Conservation (phyloP, 768 basidiomycete species). For the Lentinula sp. region DNA sequence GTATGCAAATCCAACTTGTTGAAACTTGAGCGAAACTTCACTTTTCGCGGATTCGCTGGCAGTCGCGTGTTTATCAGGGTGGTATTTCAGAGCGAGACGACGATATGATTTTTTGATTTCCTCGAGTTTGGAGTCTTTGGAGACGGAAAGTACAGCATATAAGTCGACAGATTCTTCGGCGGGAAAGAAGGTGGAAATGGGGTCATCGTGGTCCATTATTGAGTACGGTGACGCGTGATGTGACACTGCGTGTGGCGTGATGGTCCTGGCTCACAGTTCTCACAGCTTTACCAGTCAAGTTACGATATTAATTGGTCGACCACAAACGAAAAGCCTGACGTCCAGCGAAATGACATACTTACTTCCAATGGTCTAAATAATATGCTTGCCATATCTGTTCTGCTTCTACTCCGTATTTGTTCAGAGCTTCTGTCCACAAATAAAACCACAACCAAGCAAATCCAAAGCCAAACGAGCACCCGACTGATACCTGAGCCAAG, state of each 20-base stretch:
- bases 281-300: background rate
- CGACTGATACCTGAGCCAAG: slow-evolving; percentile 58
- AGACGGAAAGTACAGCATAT: slow-evolving; percentile 65
- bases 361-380: background rate
- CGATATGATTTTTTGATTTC: slow-evolving; percentile 84
- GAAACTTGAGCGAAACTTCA: slow-evolving; percentile 74
- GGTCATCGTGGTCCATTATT: slow-evolving; percentile 68
- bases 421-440: slow-evolving; percentile 42
- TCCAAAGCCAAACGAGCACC: slow-evolving; percentile 45
- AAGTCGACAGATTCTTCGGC: slow-evolving; percentile 68
- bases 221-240: slow-evolving; percentile 13
- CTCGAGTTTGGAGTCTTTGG: slow-evolving; percentile 47
- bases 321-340: background rate
- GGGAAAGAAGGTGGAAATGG: slow-evolving; percentile 72
- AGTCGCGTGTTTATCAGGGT: slow-evolving; percentile 85
- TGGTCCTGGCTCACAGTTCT: no score
- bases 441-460: slow-evolving; percentile 53
- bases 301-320: background rate
- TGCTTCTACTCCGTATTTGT: slow-evolving; percentile 18
- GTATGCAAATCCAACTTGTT: slow-evolving; percentile 93
- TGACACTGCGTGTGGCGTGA: background rate
- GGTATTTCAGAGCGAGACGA: slow-evolving; percentile 70
- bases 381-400: slow-evolving; percentile 14
- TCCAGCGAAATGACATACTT: background rate
- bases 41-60: slow-evolving; percentile 55